Evolutionary conservation across 2,329 filamentous ascomycete species (phyloP), one percentile per base, ranked within the genome.

Genomic region (Trichoderma arundinaceum): DNA sequence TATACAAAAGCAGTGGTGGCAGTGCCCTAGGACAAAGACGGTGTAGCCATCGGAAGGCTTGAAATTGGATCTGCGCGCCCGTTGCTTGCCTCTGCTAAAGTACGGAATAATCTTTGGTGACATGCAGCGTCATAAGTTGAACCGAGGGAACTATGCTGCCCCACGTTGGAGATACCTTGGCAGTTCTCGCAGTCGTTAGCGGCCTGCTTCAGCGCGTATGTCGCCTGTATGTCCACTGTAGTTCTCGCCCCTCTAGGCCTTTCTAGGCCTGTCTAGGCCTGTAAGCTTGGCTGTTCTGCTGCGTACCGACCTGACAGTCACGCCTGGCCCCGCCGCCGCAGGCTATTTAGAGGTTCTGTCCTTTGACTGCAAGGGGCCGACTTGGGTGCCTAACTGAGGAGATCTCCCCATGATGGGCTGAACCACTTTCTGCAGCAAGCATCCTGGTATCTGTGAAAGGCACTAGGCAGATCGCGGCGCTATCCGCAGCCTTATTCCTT

Each of bases 381-480:
- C 41, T 15, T 43, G 12, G 54, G 56, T 56, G 38, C 52, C 35
- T 56, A 41, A 48, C 33, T 46, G 41, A 38, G 32, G 49, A 64
- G 60, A 57, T 64, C 48, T 48, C 43, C n/a, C 19, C 46, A 28
- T 49, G 19, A 28, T 49, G 19, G 22, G 22, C 22, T 28, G 22
- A 28, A 28, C 22, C 22, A 28, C 22, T 28, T 28, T 28, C 22
- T 33, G 56, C 56, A 17, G 53, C n/a, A 7, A 33, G 46, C 41
- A 43, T 46, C 46, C 39, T 62, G 58, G 22, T 15, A 61, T 61
- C 48, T 33, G 49, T 46, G 51, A 53, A 65, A 38, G 35, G 48
- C 54, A 59, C 63, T 59, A 65, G 63, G 56, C 56, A 54, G 56
- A 57, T 65, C 44, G 54, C 54, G 54, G 63, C 63, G 63, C 63